phyloP scores from a whole-genome alignment of 2,329 filamentous ascomycete species.

The Paraphaeosphaeria minitans region DNA sequence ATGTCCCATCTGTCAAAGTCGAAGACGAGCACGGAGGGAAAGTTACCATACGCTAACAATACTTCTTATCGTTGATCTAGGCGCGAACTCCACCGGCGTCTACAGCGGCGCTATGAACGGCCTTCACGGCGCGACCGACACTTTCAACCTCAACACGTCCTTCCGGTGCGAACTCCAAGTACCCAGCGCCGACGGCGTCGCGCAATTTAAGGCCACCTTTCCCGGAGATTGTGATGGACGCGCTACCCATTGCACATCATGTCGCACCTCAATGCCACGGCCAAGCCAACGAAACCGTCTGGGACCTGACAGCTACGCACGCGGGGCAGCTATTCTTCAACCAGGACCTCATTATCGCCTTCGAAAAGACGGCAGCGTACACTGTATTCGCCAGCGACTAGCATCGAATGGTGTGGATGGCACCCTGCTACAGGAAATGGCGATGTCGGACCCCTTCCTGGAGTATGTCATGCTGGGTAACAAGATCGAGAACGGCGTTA shows the following conservation, averaged over 20 bases:
- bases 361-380: slow-evolving; percentile 53
- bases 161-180: slow-evolving; percentile 52
- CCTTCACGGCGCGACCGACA: slow-evolving; percentile 7
- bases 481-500: too few species aligned
- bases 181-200: slow-evolving; percentile 53
- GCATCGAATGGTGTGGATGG: too few species aligned
- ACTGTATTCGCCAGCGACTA: slow-evolving; percentile 4
- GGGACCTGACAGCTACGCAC: slow-evolving; percentile 56
- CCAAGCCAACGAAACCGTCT: slow-evolving; percentile 54
- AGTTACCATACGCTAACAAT: too few species aligned
- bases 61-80: too few species aligned
- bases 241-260: slow-evolving; percentile 12
- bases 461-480: too few species aligned
- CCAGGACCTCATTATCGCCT: slow-evolving; percentile 57
- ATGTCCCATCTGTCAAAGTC: too few species aligned
- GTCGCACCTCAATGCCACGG: slow-evolving; percentile 35
- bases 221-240: slow-evolving; percentile 41
- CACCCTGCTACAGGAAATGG: too few species aligned
- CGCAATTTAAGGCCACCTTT: slow-evolving; percentile 52
- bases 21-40: too few species aligned
- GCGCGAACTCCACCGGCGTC: slow-evolving; percentile 21
- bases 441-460: too few species aligned
- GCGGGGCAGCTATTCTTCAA: slow-evolving; percentile 68
- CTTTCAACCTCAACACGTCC: slow-evolving; percentile 16
- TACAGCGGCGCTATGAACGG: slow-evolving; percentile 11